Conservation (phyloP, 768 basidiomycete genomes). For the Aureoboletus auriporus region DNA sequence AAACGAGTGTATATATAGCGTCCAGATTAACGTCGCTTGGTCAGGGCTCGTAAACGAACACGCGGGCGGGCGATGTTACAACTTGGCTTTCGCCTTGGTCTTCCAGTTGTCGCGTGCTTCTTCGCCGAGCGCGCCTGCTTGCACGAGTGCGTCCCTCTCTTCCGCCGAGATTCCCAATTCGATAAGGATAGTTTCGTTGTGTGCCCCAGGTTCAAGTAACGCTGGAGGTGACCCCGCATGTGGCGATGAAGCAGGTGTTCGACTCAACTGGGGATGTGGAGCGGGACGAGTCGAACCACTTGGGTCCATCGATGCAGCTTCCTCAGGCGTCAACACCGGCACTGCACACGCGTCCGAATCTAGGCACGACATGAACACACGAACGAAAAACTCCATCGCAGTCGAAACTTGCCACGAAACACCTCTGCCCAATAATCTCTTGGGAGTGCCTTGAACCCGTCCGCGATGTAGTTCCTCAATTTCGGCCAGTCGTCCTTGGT, state of each 20-base stretch:
- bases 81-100: slow-evolving; percentile 20
- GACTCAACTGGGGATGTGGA: slow-evolving; percentile 48
- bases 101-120: slow-evolving; percentile 18
- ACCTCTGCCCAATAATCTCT: slow-evolving; percentile 67
- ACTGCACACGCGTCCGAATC: slow-evolving; percentile 70
- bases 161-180: slow-evolving; percentile 47
- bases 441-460: slow-evolving; percentile 57
- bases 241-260: slow-evolving; percentile 26
- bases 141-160: slow-evolving; percentile 37
- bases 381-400: not conserved
- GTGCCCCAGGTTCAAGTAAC: slow-evolving; percentile 44
- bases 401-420: slow-evolving; percentile 50
- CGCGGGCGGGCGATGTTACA: slow-evolving; percentile 11
- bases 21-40: too few relatives aligned
- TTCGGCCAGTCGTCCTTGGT: slow-evolving; percentile 53
- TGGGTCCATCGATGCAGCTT: slow-evolving; percentile 48
- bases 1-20: too few relatives aligned
- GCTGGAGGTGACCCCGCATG: slow-evolving; percentile 3
- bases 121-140: slow-evolving; percentile 47
- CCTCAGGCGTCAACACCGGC: slow-evolving; percentile 61
- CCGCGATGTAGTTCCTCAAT: slow-evolving; percentile 51
- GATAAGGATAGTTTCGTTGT: slow-evolving; percentile 49
- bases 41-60: not conserved
- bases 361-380: slow-evolving; percentile 22
- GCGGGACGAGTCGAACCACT: slow-evolving; percentile 38